Conservation (phyloP, 2,329 filamentous ascomycete genomes). For the Apiospora marii region DNA sequence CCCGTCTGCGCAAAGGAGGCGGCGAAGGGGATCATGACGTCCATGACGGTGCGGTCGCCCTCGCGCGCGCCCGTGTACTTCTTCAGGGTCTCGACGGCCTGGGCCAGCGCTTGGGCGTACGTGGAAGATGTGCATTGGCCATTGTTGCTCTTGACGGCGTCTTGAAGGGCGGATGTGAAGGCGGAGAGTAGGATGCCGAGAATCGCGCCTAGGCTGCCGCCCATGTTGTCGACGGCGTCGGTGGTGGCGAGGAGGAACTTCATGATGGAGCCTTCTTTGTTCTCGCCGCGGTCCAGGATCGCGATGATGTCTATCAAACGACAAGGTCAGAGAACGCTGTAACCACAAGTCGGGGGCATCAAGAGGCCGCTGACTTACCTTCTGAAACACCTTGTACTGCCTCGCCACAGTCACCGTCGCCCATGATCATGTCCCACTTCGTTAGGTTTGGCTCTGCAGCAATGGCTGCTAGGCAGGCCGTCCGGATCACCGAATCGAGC, state of each 20-base stretch:
- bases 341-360: fast-evolving
- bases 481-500: slow-evolving; percentile 37
- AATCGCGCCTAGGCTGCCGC: slow-evolving; percentile 46
- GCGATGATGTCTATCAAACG: slow-evolving; percentile 35
- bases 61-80: slow-evolving; percentile 38
- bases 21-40: slow-evolving; percentile 34
- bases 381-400: slow-evolving; percentile 39
- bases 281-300: slow-evolving; percentile 39
- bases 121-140: slow-evolving; percentile 18
- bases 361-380: slow-evolving; percentile 2
- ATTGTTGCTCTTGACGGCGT: background rate
- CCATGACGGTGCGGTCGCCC: slow-evolving; percentile 38
- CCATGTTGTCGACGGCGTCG: slow-evolving; percentile 47
- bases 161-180: slow-evolving; percentile 33
- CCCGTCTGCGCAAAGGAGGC: slow-evolving; percentile 30
- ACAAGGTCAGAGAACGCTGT: background rate
- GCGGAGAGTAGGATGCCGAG: slow-evolving; percentile 41
- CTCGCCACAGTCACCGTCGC: slow-evolving; percentile 45
- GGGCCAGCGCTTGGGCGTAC: slow-evolving; percentile 34
- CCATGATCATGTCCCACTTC: slow-evolving; percentile 45
- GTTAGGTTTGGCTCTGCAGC: slow-evolving; percentile 44
- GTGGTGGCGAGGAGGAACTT: slow-evolving; percentile 40
- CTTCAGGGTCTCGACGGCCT: slow-evolving; percentile 36
- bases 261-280: slow-evolving; percentile 42
- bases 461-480: slow-evolving; percentile 45